Percentiles rank a stretch among this genome's conserved stretches.
These are phyloP conservation scores for Boletales sp. DNA, from an alignment of 768 basidiomycete genomes.

Conservation along the genomic window DNA sequence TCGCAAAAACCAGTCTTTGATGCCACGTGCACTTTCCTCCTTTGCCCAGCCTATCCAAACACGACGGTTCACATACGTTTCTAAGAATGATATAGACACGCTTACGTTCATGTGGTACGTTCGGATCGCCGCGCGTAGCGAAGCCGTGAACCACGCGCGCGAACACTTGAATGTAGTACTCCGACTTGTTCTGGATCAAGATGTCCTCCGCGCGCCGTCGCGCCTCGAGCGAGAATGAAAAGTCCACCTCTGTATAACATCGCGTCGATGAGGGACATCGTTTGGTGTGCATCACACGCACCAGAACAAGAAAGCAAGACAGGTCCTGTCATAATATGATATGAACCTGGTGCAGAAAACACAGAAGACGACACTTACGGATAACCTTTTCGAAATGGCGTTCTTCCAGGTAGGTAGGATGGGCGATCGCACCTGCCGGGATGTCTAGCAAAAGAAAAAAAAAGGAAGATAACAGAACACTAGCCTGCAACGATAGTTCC, in stretches of 20 bases:
- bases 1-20: background rate
- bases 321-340: constrained; percentile 8
- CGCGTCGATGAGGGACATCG: background rate
- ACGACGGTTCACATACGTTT: background rate
- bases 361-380: constrained; percentile 29
- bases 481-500: constrained; percentile 45
- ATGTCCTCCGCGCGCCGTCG: constrained; percentile 57
- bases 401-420: constrained; percentile 50
- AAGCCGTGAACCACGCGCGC: constrained; percentile 35
- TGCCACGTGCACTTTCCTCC: constrained; percentile 45
- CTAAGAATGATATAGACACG: background rate
- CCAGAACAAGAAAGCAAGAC: constrained; percentile 23
- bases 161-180: constrained; percentile 56
- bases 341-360: background rate
- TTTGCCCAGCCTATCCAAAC: constrained; percentile 49
- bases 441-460: background rate
- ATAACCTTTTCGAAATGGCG: constrained; percentile 47
- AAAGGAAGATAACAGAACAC: background rate
- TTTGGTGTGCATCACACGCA: background rate
- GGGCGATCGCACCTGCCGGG: constrained; percentile 44
- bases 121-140: constrained; percentile 13
- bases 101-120: constrained; percentile 20
- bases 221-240: constrained; percentile 43
- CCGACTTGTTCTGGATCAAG: constrained; percentile 43
- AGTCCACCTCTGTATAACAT: constrained; percentile 41